A percentile compares a stretch with the other conserved stretches of the same genome.
These are phyloP conservation scores for Protostelium mycophagum DNA, from an alignment of 78 protist species.

Conservation along the genomic window DNA sequence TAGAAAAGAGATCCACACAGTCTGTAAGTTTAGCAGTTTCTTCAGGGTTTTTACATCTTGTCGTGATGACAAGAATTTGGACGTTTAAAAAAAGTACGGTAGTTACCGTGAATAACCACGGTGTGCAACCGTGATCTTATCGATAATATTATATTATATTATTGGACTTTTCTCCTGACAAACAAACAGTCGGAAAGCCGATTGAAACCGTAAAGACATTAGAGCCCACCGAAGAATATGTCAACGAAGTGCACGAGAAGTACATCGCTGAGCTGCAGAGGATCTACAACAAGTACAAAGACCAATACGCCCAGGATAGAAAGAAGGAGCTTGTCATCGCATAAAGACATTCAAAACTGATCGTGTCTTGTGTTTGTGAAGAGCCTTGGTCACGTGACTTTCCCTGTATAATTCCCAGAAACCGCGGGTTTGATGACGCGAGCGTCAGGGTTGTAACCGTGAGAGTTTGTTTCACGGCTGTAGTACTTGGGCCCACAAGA, in stretches of 20 bases:
- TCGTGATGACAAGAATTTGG: not conserved
- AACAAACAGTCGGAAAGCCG: not conserved
- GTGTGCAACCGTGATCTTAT: too few relatives aligned
- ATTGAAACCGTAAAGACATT: not conserved
- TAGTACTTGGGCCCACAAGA: too few relatives aligned
- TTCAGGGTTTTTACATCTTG: not conserved
- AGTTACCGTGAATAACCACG: too few relatives aligned
- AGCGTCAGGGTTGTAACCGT: too few relatives aligned
- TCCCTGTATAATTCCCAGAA: too few relatives aligned
- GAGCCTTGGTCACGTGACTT: too few relatives aligned
- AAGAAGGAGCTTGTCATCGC: not conserved
- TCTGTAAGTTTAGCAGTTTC: conserved; percentile 9
- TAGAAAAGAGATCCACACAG: conserved; percentile 21
- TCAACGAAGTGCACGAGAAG: not conserved
- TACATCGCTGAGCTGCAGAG: not conserved
- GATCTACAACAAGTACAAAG: not conserved
- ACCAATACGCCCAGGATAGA: not conserved
- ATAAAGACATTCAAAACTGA: too few relatives aligned
- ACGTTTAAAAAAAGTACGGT: too few relatives aligned
- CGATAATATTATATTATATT: too few relatives aligned
- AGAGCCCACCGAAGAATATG: not conserved
- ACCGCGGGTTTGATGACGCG: too few relatives aligned
- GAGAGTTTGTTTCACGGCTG: too few relatives aligned
- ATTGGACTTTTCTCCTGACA: not conserved
- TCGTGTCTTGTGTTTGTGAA: too few relatives aligned